phyloP scores from a whole-genome alignment of 768 basidiomycete species.

The Piloderma croceum region DNA sequence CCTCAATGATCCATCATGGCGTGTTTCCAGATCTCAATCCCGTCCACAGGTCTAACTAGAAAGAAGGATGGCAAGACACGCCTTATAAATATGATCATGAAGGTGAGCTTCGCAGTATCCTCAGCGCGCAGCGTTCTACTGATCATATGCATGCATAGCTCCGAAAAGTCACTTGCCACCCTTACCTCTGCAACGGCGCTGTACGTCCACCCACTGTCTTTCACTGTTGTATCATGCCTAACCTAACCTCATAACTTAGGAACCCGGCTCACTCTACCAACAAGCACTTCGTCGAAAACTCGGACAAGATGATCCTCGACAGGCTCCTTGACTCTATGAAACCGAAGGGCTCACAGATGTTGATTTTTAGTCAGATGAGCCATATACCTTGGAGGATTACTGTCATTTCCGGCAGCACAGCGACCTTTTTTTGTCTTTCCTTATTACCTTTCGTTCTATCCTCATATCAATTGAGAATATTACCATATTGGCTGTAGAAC shows the following conservation, averaged over 20 bases:
- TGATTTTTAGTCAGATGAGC: conserved; percentile 99
- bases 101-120: conserved; percentile 41
- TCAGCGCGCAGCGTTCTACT: background rate
- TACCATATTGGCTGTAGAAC: too few species aligned
- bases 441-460: too few species aligned
- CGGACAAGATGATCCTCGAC: conserved; percentile 98
- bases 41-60: conserved; percentile 68
- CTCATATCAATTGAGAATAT: too few species aligned
- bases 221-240: too few species aligned
- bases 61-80: conserved; percentile 99
- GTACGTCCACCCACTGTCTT: too few species aligned
- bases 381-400: conserved; percentile 98
- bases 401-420: conserved; percentile 87
- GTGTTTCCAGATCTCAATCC: background rate
- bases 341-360: conserved; percentile 85
- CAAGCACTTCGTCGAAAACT: conserved; percentile 90
- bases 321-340: conserved; percentile 86
- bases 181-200: conserved; percentile 92
- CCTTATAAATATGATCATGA: conserved; percentile 99
- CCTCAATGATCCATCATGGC: conserved; percentile 3
- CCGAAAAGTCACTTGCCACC: conserved; percentile 85
- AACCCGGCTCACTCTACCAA: conserved; percentile 98
- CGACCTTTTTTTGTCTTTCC: too few species aligned
- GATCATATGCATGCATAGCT: conserved; percentile 37
- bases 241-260: too few species aligned